Evolutionary conservation across 306 rosid genomes (phyloP).

Genomic region (Parietaria judaica): DNA sequence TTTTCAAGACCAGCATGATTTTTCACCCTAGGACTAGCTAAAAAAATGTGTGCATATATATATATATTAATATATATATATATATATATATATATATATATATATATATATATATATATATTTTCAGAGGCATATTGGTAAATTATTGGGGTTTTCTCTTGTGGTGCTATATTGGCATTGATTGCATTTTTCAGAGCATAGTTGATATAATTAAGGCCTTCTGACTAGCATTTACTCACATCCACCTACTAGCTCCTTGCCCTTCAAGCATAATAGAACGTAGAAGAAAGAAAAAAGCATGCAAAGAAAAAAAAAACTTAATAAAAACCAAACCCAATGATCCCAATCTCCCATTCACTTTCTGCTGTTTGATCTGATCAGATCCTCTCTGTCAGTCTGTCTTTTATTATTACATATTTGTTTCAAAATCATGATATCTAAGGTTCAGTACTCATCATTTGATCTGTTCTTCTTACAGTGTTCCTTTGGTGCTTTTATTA

Average conservation of each 20-base stretch:
- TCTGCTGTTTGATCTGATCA: constrained; percentile 19
- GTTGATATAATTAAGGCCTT: constrained; percentile 20
- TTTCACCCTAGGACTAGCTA: background rate
- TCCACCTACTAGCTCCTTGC: constrained; percentile 25
- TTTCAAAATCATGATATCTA: constrained; percentile 35
- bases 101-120: background rate
- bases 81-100: background rate
- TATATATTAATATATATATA: background rate
- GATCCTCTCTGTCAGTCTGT: background rate
- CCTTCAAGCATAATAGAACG: constrained; percentile 1
- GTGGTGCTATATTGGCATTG: constrained; percentile 18
- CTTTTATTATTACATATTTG: background rate
- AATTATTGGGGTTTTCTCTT: background rate
- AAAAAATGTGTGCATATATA: too few species aligned
- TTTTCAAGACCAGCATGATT: background rate
- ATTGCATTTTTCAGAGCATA: constrained; percentile 15
- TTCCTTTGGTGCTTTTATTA: constrained; percentile 7
- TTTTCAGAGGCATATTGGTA: background rate
- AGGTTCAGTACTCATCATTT: constrained; percentile 27
- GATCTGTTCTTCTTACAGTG: background rate
- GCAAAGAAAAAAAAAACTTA: background rate
- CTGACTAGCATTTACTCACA: constrained; percentile 29
- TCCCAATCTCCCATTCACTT: constrained; percentile 6
- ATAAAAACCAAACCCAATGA: background rate
- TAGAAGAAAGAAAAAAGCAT: constrained; percentile 9